Conservation (phyloP, 2,329 filamentous ascomycete genomes). For the Aspergillus intermedius region DNA sequence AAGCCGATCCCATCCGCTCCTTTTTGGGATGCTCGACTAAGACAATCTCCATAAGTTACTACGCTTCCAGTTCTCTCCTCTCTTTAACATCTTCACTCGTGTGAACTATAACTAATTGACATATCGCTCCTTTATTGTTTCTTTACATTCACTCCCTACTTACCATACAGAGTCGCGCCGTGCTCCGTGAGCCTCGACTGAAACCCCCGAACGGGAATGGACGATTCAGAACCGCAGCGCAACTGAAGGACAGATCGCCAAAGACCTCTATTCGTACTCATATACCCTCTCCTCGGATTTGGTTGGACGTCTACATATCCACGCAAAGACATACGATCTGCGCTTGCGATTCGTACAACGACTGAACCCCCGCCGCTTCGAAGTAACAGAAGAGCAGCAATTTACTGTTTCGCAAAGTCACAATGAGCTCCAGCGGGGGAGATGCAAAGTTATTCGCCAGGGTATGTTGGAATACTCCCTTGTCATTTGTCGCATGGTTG, state of each 20-base stretch:
- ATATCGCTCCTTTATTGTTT: no score
- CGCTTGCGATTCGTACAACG: background rate
- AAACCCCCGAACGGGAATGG: no score
- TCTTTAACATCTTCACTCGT: background rate
- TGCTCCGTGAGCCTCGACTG: no score
- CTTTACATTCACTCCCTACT: no score
- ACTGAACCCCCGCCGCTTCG: background rate
- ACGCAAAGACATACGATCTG: background rate
- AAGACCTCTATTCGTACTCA: no score
- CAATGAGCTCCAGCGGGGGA: slow-evolving; percentile 66
- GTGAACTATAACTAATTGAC: background rate
- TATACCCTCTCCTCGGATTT: background rate
- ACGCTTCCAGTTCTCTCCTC: slow-evolving; percentile 3
- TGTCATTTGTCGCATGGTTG: slow-evolving; percentile 16
- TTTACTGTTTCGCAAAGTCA: slow-evolving; percentile 17
- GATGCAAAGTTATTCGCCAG: slow-evolving; percentile 99
- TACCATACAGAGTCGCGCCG: no score
- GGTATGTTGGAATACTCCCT: slow-evolving; percentile 53
- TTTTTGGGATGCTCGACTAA: slow-evolving; percentile 10
- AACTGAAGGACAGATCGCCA: no score
- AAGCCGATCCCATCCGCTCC: slow-evolving; percentile 14
- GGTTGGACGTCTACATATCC: background rate
- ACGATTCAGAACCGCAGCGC: no score
- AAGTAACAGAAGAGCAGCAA: background rate
- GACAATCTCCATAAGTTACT: slow-evolving; percentile 2